phyloP scores from a whole-genome alignment of 768 basidiomycete genomes.

The Omphalotus guepiniiformis region DNA sequence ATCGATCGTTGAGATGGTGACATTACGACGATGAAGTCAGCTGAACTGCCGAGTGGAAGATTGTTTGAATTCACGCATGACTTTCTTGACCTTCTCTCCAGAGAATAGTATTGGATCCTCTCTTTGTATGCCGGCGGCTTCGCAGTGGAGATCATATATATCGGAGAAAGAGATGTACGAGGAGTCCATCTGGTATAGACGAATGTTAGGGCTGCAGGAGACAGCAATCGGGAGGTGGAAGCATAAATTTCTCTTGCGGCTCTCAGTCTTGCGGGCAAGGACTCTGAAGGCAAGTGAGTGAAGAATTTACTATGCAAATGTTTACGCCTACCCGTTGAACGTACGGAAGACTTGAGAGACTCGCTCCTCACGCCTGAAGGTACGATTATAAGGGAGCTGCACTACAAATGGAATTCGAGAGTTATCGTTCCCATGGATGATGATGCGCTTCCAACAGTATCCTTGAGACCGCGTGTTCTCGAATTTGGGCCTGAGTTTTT shows the following conservation, averaged over 20 bases:
- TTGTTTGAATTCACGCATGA: conserved; percentile 57
- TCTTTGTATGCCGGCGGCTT: conserved; percentile 64
- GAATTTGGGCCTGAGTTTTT: conserved; percentile 85
- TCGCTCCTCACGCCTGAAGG: conserved; percentile 88
- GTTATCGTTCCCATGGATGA: conserved; percentile 86
- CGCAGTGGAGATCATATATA: conserved; percentile 89
- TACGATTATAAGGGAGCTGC: conserved; percentile 81
- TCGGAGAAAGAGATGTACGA: conserved; percentile 91
- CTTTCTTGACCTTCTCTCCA: conserved; percentile 78
- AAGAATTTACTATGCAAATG: background rate
- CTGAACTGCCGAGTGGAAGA: conserved; percentile 42
- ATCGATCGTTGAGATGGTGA: conserved; percentile 1
- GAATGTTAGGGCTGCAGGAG: conserved; percentile 76
- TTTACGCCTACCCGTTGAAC: conserved; percentile 72
- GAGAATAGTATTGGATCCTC: conserved; percentile 87
- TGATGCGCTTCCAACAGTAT: conserved; percentile 85
- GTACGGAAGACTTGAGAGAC: conserved; percentile 91
- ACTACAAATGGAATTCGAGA: conserved; percentile 87
- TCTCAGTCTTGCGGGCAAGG: conserved; percentile 84
- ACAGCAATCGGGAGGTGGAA: conserved; percentile 91
- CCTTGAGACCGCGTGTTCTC: conserved; percentile 88
- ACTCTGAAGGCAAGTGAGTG: conserved; percentile 44
- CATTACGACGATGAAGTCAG: background rate
- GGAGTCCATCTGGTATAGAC: conserved; percentile 86
- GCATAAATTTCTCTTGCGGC: conserved; percentile 81